Conservation (phyloP, 2,329 filamentous ascomycete genomes). For the Diaporthe citrichinensis region DNA sequence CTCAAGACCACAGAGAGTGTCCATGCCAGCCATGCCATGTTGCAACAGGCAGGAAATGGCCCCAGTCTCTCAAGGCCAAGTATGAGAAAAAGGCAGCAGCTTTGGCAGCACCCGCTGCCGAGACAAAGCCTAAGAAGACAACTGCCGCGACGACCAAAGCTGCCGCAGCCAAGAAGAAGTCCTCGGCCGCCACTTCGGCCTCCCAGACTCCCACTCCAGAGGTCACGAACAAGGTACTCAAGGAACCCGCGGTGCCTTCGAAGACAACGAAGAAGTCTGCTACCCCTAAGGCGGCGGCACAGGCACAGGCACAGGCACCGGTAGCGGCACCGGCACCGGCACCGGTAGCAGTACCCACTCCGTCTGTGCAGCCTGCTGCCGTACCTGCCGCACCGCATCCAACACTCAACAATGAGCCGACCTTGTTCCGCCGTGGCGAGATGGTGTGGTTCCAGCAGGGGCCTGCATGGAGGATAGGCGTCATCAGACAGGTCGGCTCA, state of each 20-base stretch:
- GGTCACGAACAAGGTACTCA: conserved; percentile 27
- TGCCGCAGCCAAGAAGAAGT: conserved; percentile 30
- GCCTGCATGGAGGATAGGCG: conserved; percentile 53
- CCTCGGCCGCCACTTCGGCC: conserved; percentile 1
- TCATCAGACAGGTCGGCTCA: conserved; percentile 45
- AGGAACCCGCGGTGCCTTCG: conserved; percentile 17
- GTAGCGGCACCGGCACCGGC: neutral
- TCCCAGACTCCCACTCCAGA: conserved; percentile 22
- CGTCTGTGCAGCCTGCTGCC: conserved; percentile 20
- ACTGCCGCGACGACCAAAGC: conserved; percentile 11
- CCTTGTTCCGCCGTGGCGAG: conserved; percentile 51
- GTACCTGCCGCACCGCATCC: conserved; percentile 16
- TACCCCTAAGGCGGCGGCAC: neutral
- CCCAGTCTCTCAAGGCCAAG: conserved; percentile 37
- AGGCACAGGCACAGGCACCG: neutral
- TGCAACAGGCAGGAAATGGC: conserved; percentile 38
- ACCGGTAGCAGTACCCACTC: neutral
- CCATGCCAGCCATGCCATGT: conserved; percentile 56
- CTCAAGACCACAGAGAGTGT: conserved; percentile 63
- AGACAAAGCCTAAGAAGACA: conserved; percentile 36
- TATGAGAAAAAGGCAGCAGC: conserved; percentile 36
- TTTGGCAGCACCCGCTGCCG: conserved; percentile 27
- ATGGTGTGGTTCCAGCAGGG: conserved; percentile 53
- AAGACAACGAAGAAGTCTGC: conserved; percentile 34
- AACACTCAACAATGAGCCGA: conserved; percentile 36